Evolutionary conservation across 352 stramenopile genomes (phyloP).

Genomic region (Phytophthora pseudosyringae): DNA sequence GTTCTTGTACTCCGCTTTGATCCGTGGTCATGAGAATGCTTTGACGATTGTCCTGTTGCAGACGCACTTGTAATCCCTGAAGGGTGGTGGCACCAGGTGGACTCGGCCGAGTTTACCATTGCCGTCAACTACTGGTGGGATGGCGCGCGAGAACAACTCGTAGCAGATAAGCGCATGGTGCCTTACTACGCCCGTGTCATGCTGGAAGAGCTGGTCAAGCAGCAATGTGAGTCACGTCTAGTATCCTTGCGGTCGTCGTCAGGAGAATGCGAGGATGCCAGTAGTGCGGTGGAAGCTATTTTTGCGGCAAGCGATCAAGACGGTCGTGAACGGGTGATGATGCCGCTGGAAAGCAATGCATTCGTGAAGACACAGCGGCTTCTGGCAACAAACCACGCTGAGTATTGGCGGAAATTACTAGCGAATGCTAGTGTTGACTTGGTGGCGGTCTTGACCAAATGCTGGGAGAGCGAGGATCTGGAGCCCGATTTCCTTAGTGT

Average conservation of each 20-base stretch:
- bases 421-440: constrained; percentile 47
- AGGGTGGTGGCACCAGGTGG: constrained; percentile 89
- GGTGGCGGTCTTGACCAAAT: constrained; percentile 44
- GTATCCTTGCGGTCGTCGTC: constrained; percentile 18
- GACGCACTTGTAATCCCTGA: constrained; percentile 83
- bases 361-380: constrained; percentile 25
- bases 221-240: constrained; percentile 43
- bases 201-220: constrained; percentile 64
- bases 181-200: constrained; percentile 75
- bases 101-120: constrained; percentile 77
- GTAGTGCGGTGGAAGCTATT: constrained; percentile 18
- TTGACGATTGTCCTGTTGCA: constrained; percentile 23
- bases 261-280: constrained; percentile 11
- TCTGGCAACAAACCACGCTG: constrained; percentile 24
- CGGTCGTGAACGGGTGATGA: constrained; percentile 39
- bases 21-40: constrained; percentile 7
- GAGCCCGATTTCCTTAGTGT: constrained; percentile 28
- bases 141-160: constrained; percentile 61
- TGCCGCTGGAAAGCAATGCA: constrained; percentile 23
- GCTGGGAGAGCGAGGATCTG: constrained; percentile 48
- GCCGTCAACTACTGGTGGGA: constrained; percentile 88
- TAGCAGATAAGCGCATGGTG: constrained; percentile 45
- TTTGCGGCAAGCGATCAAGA: constrained; percentile 24
- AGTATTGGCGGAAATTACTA: constrained; percentile 44
- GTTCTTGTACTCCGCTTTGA: background rate